Evolutionary conservation across 345 rosid genomes (phyloP).

Genomic region (Syzygium aqueum): DNA sequence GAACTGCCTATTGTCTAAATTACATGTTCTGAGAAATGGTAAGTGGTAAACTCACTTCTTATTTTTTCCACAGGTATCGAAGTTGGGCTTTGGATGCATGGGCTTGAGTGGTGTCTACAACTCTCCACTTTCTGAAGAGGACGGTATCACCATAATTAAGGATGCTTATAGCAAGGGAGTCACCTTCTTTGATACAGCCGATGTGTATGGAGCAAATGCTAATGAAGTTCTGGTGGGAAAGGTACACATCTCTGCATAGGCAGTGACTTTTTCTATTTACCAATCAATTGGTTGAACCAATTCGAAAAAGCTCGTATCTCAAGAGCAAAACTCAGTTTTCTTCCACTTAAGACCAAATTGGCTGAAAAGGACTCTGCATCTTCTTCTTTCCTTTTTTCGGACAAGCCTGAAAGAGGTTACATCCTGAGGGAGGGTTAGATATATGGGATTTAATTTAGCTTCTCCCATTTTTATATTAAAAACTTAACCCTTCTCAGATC

Average conservation of each 20-base stretch:
- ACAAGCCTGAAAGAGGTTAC: not conserved
- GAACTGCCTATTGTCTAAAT: not conserved
- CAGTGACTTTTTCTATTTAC: not conserved
- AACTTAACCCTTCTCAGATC: not conserved
- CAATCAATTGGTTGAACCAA: not conserved
- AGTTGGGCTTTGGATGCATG: constrained; percentile 43
- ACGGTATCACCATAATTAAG: constrained; percentile 23
- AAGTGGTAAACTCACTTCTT: not conserved
- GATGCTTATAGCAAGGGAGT: constrained; percentile 39
- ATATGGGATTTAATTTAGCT: not conserved
- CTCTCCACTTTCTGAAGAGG: constrained; percentile 35
- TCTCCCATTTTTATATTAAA: not conserved
- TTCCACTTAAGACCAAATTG: not conserved
- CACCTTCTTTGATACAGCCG: constrained; percentile 51
- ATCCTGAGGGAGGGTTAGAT: not conserved
- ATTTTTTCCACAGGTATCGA: constrained; percentile 20
- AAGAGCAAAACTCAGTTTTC: not conserved
- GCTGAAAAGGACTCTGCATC: not conserved
- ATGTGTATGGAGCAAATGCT: constrained; percentile 31
- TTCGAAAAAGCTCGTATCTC: not conserved
- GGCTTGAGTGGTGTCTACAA: constrained; percentile 34
- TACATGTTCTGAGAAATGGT: not conserved
- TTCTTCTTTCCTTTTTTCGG: not conserved
- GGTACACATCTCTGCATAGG: constrained; percentile 8
- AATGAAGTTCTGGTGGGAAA: constrained; percentile 47